Evolutionary conservation across 1,284 basidiomycete genomes (phyloP).

Genomic region (Termitomyces sp.): DNA sequence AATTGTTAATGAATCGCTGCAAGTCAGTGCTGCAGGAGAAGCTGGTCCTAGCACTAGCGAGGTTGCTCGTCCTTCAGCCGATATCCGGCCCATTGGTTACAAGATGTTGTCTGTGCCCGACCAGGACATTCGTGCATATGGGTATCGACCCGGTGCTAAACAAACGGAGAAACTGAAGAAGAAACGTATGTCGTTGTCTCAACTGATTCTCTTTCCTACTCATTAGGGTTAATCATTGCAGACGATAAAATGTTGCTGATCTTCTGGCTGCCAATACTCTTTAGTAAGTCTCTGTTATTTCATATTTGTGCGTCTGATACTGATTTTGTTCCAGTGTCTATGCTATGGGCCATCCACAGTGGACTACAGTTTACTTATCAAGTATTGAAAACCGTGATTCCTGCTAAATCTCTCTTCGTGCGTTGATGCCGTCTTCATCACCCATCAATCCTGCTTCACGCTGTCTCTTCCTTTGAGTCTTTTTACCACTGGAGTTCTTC

Average conservation of each 20-base stretch:
- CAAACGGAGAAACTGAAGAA: conserved; percentile 52
- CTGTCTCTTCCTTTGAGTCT: conserved; percentile 6
- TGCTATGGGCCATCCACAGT: conserved; percentile 61
- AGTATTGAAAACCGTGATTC: conserved; percentile 45
- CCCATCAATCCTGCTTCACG: conserved; percentile 4
- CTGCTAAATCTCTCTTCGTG: conserved; percentile 34
- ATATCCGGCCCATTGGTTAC: conserved; percentile 46
- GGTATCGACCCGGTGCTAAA: conserved; percentile 52
- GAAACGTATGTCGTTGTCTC: conserved; percentile 54
- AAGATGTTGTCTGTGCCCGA: conserved; percentile 45
- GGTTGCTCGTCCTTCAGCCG: conserved; percentile 21
- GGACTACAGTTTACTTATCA: conserved; percentile 54
- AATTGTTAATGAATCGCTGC: conserved; percentile 9
- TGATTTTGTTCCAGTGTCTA: conserved; percentile 45
- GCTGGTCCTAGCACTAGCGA: conserved; percentile 15
- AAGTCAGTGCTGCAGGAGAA: conserved; percentile 8
- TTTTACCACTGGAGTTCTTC: conserved; percentile 1
- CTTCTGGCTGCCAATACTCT: conserved; percentile 91
- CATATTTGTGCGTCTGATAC: conserved; percentile 2
- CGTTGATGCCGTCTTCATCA: conserved; percentile 10
- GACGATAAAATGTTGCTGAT: conserved; percentile 90
- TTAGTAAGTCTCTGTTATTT: conserved; percentile 47
- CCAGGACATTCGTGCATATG: conserved; percentile 63
- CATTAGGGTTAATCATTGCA: conserved; percentile 24
- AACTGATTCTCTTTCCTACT: conserved; percentile 6